phyloP scores from a whole-genome alignment of 306 rosid genomes.

The Carpinus viminea region DNA sequence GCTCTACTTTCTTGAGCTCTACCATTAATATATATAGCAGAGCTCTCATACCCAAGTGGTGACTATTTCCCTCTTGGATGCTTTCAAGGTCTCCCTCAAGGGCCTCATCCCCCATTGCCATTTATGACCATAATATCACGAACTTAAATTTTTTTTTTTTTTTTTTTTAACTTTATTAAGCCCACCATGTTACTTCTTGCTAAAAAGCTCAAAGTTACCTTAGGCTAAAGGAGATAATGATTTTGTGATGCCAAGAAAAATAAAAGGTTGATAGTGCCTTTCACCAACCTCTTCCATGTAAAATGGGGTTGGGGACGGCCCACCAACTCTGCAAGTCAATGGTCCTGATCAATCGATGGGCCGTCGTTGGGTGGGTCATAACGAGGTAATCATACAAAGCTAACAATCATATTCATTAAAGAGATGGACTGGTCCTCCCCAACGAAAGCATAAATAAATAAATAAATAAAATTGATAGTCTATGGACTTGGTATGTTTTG shows the following conservation, averaged over 20 bases:
- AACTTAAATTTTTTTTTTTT: not conserved
- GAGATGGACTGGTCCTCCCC: slow-evolving; percentile 1
- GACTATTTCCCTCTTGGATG: slow-evolving; percentile 2
- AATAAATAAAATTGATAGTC: not conserved
- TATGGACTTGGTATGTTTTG: not conserved
- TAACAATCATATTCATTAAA: not conserved
- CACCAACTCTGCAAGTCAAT: slow-evolving; percentile 63
- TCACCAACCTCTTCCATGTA: slow-evolving; percentile 76
- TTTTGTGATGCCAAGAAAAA: not conserved
- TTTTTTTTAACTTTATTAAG: not conserved
- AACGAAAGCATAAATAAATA: not conserved
- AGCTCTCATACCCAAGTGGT: slow-evolving; percentile 8
- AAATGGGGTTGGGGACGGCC: slow-evolving; percentile 51
- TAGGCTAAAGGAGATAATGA: slow-evolving; percentile 10
- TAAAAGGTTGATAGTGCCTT: slow-evolving; percentile 56
- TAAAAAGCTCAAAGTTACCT: slow-evolving; percentile 4
- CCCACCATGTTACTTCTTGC: not conserved
- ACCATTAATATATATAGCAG: slow-evolving; percentile 1
- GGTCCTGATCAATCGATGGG: slow-evolving; percentile 67
- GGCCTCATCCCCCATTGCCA: slow-evolving; percentile 28
- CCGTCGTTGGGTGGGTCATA: slow-evolving; percentile 45
- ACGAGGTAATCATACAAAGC: slow-evolving; percentile 31
- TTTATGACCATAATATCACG: slow-evolving; percentile 47
- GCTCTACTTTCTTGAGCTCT: slow-evolving; percentile 49
- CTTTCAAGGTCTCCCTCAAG: slow-evolving; percentile 9